A percentile compares a stretch with the other conserved stretches of the same genome.
These are phyloP conservation scores for Trypanosoma platydactyli DNA, from an alignment of 208 protist species.

Conservation along the genomic window DNA sequence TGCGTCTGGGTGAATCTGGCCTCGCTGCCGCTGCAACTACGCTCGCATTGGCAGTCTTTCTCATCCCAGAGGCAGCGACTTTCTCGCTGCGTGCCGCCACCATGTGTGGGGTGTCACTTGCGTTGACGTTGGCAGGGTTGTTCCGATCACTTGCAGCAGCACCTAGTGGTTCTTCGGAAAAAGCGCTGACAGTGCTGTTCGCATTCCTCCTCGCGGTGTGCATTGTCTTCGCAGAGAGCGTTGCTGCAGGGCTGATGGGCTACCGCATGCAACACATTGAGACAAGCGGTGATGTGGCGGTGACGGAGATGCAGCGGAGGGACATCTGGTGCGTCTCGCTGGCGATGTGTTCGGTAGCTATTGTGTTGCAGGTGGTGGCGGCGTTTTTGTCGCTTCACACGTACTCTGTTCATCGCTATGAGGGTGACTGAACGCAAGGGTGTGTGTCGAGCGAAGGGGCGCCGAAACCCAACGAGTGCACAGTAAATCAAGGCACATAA, in stretches of 20 bases:
- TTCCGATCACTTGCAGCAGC: constrained; percentile 1
- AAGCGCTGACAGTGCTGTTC: neutral
- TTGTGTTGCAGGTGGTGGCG: neutral
- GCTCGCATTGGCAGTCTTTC: neutral
- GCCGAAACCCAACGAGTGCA: no score
- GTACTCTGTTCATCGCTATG: neutral
- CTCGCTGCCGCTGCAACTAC: neutral
- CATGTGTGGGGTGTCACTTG: neutral
- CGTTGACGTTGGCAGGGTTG: neutral
- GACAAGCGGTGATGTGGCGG: neutral
- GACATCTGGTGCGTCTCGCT: neutral
- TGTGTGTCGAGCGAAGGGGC: no score
- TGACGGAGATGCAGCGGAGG: neutral
- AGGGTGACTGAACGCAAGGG: no score
- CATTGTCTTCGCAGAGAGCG: neutral
- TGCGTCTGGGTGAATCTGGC: constrained; percentile 13
- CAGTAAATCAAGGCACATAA: no score
- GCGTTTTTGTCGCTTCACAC: neutral
- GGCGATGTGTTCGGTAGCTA: neutral
- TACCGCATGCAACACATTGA: neutral
- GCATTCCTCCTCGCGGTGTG: neutral
- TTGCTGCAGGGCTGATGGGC: neutral
- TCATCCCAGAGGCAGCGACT: no score
- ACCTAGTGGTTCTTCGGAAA: neutral
- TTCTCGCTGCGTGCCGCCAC: neutral